A percentile compares a stretch with the other conserved stretches of the same genome.
These are phyloP conservation scores for Leishmania major DNA, from an alignment of 208 protist species.

Conservation along the genomic window DNA sequence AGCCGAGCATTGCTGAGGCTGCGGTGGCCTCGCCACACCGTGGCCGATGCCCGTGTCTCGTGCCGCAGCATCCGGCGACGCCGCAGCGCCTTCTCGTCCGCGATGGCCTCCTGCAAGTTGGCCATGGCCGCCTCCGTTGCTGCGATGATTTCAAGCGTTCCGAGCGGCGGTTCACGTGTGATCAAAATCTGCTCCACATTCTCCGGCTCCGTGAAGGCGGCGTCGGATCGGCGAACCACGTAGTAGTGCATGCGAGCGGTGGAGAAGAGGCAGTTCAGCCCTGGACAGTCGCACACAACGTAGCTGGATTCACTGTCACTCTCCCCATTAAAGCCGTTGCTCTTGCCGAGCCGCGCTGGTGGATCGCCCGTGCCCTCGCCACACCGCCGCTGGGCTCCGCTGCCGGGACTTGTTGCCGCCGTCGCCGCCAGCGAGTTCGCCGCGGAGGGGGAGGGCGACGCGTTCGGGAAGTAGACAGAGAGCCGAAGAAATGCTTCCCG, in stretches of 20 bases:
- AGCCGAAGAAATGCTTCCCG: constrained; percentile 41
- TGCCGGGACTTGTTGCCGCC: not conserved
- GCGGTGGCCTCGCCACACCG: constrained; percentile 9
- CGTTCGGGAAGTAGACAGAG: constrained; percentile 54
- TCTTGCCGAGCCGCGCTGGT: constrained; percentile 6
- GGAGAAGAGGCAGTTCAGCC: constrained; percentile 70
- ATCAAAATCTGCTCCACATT: constrained; percentile 68
- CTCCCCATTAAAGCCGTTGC: constrained; percentile 8
- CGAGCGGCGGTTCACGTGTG: constrained; percentile 53
- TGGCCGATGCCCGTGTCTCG: not conserved
- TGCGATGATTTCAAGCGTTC: constrained; percentile 60
- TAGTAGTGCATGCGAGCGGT: constrained; percentile 51
- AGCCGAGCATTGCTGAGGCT: not conserved
- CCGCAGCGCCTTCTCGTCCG: constrained; percentile 62
- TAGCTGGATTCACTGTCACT: constrained; percentile 35
- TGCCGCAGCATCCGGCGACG: constrained; percentile 15
- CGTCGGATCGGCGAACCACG: constrained; percentile 44
- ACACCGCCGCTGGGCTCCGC: not conserved
- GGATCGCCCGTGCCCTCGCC: constrained; percentile 6
- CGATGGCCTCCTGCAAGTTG: constrained; percentile 71
- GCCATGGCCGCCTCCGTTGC: constrained; percentile 65
- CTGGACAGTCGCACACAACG: constrained; percentile 46
- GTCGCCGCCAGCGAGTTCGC: constrained; percentile 1
- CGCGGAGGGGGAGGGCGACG: not conserved
- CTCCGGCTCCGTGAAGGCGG: constrained; percentile 54